Percentiles rank a stretch among this genome's conserved stretches.
Conservation (phyloP, 805 yeast species). For the Barnettozyma salicaria region DNA sequence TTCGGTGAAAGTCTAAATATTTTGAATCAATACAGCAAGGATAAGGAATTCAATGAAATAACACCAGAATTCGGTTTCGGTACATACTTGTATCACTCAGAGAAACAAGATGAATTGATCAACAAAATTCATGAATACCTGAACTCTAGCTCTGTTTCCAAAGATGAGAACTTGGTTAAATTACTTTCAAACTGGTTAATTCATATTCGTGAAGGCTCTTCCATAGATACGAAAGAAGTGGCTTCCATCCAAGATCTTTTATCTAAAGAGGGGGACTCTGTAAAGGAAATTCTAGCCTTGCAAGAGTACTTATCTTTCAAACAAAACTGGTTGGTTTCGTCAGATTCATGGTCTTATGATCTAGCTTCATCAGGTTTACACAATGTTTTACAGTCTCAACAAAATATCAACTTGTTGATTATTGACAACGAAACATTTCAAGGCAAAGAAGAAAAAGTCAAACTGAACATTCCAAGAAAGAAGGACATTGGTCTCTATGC, state of each 20-base stretch:
- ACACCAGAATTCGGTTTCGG: constrained; percentile 91
- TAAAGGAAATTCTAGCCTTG: constrained; percentile 41
- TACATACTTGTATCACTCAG: constrained; percentile 51
- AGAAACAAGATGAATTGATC: constrained; percentile 42
- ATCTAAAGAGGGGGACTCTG: constrained; percentile 35
- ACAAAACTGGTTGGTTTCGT: constrained; percentile 81
- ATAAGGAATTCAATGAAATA: constrained; percentile 39
- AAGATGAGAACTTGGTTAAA: constrained; percentile 19
- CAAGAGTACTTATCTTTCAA: constrained; percentile 41
- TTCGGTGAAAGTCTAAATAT: constrained; percentile 50
- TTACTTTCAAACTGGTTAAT: constrained; percentile 67
- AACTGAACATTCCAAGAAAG: constrained; percentile 49
- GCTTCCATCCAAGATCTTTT: constrained; percentile 14
- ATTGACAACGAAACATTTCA: constrained; percentile 79
- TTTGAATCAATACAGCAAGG: constrained; percentile 49
- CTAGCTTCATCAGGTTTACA: constrained; percentile 90
- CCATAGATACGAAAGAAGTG: constrained; percentile 27
- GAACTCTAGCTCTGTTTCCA: constrained; percentile 9
- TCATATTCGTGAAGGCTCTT: constrained; percentile 35
- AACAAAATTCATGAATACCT: constrained; percentile 41
- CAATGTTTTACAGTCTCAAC: constrained; percentile 66
- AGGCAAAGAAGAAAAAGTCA: constrained; percentile 26
- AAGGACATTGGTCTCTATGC: constrained; percentile 93
- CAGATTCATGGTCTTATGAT: constrained; percentile 95
- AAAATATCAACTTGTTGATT: constrained; percentile 76